Base-by-base conservation (phyloP, 176 grass and related monocot species). In the Musa acuminata region DNA sequence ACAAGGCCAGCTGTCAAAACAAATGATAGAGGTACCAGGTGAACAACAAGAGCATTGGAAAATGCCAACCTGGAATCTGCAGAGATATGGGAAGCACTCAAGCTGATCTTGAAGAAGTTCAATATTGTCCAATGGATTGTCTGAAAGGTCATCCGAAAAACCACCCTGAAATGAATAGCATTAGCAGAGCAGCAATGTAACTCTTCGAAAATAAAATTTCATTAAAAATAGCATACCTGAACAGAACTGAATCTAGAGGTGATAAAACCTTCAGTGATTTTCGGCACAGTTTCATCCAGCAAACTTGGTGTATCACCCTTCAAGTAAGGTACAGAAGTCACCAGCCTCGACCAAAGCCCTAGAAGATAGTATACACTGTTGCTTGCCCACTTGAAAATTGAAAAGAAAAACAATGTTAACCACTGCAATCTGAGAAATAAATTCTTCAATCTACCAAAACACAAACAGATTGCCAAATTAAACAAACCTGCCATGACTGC, bases 311-410 rank as follows among this genome's bases (percentile, higher is more conserved):
- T 87, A 82, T 95, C 91, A 0, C 96, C 88, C 86, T 99, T 99
- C 85, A 99, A 86, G 80, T 99, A 99, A 84, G 96, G 96, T 20
- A 99, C 88, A 26, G 96, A 99, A 78, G 96, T 99, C 64, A 99
- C 96, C 80, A 99, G 75, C 81, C 96, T 91, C 49, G 91, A 99
- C 96, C 96, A 99, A 62, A 99, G 88, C 24, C 96, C 89, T 60
- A 99, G 75, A 80, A 99, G 88, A 77, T 99, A 99, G 78, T 95
- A 99, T 24, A 99, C 84, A 79, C 96, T 99, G 55, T 84, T 99
- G 85, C 96, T 95, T 53, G 91, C 96, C 96, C 96, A 99, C 96
- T 99, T 48, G 54, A 82, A 52, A 87, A 79, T 62, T 67, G 73
- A 80, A 20, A 77, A 67, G 5, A 25, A 12, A 75, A n/a, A 80